Evolutionary conservation across 176 grass and related monocot species (phyloP).

Genomic region (Pontederia crassipes): DNA sequence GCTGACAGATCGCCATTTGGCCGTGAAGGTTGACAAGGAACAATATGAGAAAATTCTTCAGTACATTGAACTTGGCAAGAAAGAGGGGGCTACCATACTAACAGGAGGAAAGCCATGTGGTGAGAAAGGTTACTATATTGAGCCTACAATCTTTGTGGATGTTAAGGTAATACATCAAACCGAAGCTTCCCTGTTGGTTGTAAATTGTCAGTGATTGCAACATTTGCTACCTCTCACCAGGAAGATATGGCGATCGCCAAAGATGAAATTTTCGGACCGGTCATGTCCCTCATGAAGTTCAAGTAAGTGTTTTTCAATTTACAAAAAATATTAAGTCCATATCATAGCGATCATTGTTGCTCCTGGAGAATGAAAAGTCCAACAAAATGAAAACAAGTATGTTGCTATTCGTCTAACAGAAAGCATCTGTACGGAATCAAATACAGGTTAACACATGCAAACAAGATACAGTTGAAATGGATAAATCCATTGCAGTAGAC

Average conservation of each 20-base stretch:
- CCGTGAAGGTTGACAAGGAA: too few relatives aligned
- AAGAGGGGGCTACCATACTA: conserved; percentile 9
- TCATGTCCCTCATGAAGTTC: conserved; percentile 19
- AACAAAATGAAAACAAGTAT: too few relatives aligned
- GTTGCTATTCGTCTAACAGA: too few relatives aligned
- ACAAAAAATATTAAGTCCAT: too few relatives aligned
- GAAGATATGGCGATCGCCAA: conserved; percentile 13
- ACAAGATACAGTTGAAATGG: too few relatives aligned
- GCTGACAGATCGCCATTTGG: too few relatives aligned
- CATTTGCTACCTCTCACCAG: not conserved
- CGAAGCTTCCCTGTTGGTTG: not conserved
- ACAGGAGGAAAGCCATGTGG: conserved; percentile 16
- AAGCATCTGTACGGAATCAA: too few relatives aligned
- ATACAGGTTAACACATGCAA: too few relatives aligned
- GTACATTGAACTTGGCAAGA: conserved; percentile 12
- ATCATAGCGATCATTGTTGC: too few relatives aligned
- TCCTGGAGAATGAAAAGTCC: too few relatives aligned
- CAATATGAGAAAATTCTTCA: too few relatives aligned
- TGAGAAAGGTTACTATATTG: conserved; percentile 11
- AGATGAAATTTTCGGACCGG: conserved; percentile 17
- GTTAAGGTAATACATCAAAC: not conserved
- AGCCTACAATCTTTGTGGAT: conserved; percentile 16
- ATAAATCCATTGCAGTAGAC: too few relatives aligned
- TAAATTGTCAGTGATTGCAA: not conserved
- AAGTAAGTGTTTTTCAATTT: not conserved